Base-by-base conservation (phyloP, 495 filamentous ascomycete species). In the Cladorrhinum samala region DNA sequence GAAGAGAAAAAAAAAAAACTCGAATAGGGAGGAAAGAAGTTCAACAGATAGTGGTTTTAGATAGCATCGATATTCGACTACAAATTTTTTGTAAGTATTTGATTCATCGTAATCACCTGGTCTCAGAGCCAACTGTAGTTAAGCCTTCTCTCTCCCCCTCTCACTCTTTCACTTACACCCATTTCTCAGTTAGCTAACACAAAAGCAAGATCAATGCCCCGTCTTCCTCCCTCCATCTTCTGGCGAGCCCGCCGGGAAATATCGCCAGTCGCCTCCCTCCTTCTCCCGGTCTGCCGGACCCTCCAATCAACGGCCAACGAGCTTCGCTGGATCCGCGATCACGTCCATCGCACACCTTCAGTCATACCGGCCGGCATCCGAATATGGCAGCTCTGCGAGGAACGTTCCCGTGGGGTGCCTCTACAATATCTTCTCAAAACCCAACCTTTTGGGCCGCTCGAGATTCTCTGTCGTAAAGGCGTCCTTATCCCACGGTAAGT, bases 401-500 rank as follows among this genome's bases (percentile, higher is more conserved):
- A 77, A 33, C 77, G 93, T 37, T 76, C 80, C 2, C 66, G 55
- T 23, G 91, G 91, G 1, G 70, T 78, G 36, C 93, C 93, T 0
- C 71, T 98, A 6, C 93, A 97, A 63, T 98, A 96, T 62, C 79
- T 96, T 9, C 74, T 98, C 2, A 91, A 91, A 0, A 82, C 83
- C 14, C 91, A 97, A 62, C 91, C 87, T 11, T 96, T 98, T 63
- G 91, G 91, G 0, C 72, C 83, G 2, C 67, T 96, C 11, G 84
- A 91, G 38, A 87, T 98, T n/a, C 68, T 76, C 37, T 95, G 89
- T 58, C 68, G 70, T 33, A 77, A 72, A 13, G 87, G 87, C 0
- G 91, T 96, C 1, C 67, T 98, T 41, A 95, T 98, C 56, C 92
- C 92, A 24, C 77, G 91, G 82, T 90, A 30, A n/a, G n/a, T n/a